Conservation (phyloP, 2,329 filamentous ascomycete species). For the Furcasterigmium furcatum region DNA sequence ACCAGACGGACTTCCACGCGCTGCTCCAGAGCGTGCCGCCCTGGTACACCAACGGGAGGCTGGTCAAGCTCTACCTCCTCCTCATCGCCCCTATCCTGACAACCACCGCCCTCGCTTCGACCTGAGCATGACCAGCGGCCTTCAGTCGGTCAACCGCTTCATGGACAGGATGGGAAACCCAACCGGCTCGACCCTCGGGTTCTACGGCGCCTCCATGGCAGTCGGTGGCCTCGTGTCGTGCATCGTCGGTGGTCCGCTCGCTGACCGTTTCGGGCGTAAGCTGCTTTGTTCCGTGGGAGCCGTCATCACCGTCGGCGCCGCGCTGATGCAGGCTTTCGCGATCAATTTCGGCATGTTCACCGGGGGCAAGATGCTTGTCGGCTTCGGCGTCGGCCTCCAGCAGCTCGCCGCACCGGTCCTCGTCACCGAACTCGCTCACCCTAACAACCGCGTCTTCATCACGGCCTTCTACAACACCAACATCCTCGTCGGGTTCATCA, state of each 20-base stretch:
- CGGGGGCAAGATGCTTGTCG: constrained; percentile 50
- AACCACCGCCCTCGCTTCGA: constrained; percentile 31
- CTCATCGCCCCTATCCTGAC: constrained; percentile 25
- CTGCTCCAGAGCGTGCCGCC: not conserved
- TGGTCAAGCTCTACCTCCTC: constrained; percentile 32
- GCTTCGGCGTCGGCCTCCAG: constrained; percentile 57
- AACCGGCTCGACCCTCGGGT: constrained; percentile 26
- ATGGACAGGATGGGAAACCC: constrained; percentile 28
- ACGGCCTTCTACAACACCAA: constrained; percentile 47
- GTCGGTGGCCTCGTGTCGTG: constrained; percentile 34
- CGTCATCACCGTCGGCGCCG: constrained; percentile 44
- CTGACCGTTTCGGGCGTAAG: constrained; percentile 2
- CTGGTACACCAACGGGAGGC: not conserved
- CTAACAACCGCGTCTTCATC: constrained; percentile 43
- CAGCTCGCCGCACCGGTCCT: constrained; percentile 55
- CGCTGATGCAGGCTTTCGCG: constrained; percentile 47
- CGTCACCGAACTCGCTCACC: constrained; percentile 58
- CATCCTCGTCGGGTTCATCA: constrained; percentile 55
- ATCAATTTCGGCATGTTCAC: constrained; percentile 45
- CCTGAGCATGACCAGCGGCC: constrained; percentile 41
- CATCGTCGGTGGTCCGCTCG: constrained; percentile 8
- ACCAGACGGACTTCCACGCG: too few relatives aligned
- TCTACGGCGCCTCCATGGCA: constrained; percentile 23
- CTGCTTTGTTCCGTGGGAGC: constrained; percentile 1
- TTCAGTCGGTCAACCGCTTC: constrained; percentile 34